Evolutionary conservation across 257 asterid genomes (phyloP).

Genomic region (Solanum neorickii): DNA sequence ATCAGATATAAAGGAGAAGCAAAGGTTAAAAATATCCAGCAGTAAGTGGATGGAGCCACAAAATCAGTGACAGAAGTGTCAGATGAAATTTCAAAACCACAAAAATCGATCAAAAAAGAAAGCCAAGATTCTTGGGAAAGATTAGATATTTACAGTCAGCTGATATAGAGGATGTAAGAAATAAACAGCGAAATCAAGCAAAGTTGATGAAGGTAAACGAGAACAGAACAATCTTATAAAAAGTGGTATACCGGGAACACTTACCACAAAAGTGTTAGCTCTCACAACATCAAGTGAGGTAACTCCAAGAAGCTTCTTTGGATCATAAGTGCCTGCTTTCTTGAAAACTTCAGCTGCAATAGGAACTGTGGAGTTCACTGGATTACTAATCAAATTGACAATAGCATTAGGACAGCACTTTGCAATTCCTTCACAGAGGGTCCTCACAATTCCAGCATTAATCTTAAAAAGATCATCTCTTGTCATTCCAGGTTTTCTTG

Average conservation of each 20-base stretch:
- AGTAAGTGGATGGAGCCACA: not conserved
- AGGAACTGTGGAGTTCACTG: constrained; percentile 95
- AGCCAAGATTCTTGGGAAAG: not conserved
- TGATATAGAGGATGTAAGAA: not conserved
- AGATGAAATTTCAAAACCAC: not conserved
- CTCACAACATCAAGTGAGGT: constrained; percentile 95
- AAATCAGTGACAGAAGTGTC: not conserved
- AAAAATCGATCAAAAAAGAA: not conserved
- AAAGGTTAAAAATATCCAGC: not conserved
- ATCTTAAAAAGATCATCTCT: constrained; percentile 94
- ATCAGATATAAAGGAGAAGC: not conserved
- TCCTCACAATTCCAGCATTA: constrained; percentile 90
- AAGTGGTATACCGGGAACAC: not conserved
- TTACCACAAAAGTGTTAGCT: constrained; percentile 91
- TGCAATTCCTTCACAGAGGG: constrained; percentile 82
- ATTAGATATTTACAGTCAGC: not conserved
- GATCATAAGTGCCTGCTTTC: constrained; percentile 77
- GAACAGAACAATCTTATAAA: not conserved
- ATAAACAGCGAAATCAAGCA: not conserved
- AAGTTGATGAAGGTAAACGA: not conserved
- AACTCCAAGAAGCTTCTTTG: constrained; percentile 81
- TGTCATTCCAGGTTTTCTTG: constrained; percentile 97
- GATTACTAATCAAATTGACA: constrained; percentile 83
- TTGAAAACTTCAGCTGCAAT: constrained; percentile 94
- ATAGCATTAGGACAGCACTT: constrained; percentile 80